These are phyloP conservation scores for Ogataea corticis DNA, from an alignment of 805 yeast genomes.

Conservation along the genomic window DNA sequence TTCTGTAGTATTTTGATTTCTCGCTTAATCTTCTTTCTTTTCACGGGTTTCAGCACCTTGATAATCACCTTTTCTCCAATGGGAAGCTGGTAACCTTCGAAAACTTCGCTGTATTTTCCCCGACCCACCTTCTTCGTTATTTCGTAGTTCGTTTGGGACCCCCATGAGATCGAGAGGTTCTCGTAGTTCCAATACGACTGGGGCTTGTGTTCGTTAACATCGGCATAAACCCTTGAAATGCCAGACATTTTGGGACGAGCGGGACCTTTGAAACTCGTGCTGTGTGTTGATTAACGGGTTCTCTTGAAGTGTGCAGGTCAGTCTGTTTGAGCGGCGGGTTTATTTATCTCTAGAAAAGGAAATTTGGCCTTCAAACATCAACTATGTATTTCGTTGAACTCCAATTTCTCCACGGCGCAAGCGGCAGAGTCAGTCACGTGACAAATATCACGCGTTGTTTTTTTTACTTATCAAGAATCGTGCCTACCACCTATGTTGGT, in stretches of 20 bases:
- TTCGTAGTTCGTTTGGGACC: conserved; percentile 54
- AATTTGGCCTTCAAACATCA: no score
- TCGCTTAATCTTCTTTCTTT: conserved; percentile 85
- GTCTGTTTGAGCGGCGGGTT: no score
- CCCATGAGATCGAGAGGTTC: conserved; percentile 62
- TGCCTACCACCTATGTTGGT: no score
- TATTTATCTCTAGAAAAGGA: no score
- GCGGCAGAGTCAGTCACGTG: neutral
- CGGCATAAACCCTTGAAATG: conserved; percentile 62
- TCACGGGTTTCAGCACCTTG: conserved; percentile 90
- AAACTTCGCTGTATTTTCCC: conserved; percentile 95
- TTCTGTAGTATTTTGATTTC: conserved; percentile 88
- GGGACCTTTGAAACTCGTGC: neutral
- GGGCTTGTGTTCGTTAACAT: conserved; percentile 68
- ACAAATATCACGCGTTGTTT: neutral
- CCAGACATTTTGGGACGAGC: conserved; percentile 14
- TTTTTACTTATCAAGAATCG: no score
- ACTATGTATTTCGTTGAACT: neutral
- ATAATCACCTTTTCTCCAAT: conserved; percentile 71
- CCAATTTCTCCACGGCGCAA: neutral
- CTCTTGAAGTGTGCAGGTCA: no score
- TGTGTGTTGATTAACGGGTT: no score
- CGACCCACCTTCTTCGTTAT: conserved; percentile 83
- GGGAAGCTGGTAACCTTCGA: conserved; percentile 74
- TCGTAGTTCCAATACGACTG: conserved; percentile 87